Conservation (phyloP, 179 eudicot genomes). For the Amaranthus tricolor region DNA sequence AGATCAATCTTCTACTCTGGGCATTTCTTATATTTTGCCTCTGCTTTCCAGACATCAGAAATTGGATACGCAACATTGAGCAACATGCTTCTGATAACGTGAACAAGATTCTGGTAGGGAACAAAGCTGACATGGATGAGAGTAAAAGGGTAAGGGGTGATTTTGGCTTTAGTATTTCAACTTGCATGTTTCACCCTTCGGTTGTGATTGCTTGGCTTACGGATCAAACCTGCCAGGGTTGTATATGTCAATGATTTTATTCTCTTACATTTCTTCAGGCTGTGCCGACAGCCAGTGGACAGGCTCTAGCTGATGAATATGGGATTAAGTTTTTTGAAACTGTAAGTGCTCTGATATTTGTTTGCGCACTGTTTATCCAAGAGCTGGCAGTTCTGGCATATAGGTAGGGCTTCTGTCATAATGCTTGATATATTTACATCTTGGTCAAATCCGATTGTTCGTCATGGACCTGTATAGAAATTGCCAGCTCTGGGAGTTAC, state of each 20-base stretch:
- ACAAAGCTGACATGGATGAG: constrained; percentile 86
- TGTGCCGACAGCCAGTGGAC: constrained; percentile 81
- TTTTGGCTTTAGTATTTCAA: constrained; percentile 4
- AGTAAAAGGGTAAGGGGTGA: constrained; percentile 66
- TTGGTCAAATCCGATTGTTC: too few species aligned
- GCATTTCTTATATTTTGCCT: neutral
- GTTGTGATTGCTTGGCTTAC: neutral
- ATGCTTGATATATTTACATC: too few species aligned
- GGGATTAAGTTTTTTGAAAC: constrained; percentile 89
- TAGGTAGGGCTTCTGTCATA: too few species aligned
- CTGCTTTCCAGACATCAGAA: constrained; percentile 51
- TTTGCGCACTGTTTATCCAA: neutral
- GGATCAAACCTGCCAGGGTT: neutral
- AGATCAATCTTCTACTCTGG: neutral
- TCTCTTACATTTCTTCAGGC: constrained; percentile 44
- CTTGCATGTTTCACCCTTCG: neutral
- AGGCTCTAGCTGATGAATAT: constrained; percentile 90
- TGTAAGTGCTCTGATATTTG: constrained; percentile 42
- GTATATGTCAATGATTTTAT: neutral
- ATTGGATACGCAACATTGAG: constrained; percentile 81
- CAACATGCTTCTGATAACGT: constrained; percentile 83
- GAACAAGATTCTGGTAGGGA: constrained; percentile 76
- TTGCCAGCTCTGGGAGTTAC: too few species aligned
- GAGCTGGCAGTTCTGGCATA: too few species aligned
- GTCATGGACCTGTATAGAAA: too few species aligned